Base-by-base conservation (phyloP, 2,329 filamentous ascomycete genomes). In the Pezicula radicicola region DNA sequence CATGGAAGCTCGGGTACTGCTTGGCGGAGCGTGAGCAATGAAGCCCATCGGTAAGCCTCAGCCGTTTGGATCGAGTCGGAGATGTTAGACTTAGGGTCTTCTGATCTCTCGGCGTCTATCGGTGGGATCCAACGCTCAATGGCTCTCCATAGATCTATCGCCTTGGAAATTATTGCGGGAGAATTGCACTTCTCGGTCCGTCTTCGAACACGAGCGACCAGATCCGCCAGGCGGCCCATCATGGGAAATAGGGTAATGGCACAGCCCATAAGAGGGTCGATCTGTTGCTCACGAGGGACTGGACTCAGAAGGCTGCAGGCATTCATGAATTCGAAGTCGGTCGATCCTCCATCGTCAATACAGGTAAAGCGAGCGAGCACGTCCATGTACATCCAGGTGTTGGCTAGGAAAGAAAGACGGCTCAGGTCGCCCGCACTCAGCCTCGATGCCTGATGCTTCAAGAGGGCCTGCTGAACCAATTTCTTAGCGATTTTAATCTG, bases 311-410 rank as follows among this genome's bases (percentile, higher is more conserved):
- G 69, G 12, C 5, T 42, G 19, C 40, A 42, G 53, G 46, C 43
- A 15, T 74, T 55, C 7, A 74, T 70, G 40, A 72, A 70, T 47
- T 78, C 72, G 47, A 80, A 77, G 58, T 80, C 75, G 46, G 75
- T 72, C 4, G 72, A 73, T 13, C 79, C 77, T 19, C 79, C 77
- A 37, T 40, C 16, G 21, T 27, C 10, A 4, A 78, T 66, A 6
- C 81, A 82, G 0, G 83, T 87, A 50, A 88, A 68, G 12, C 83
- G 77, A 25, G 84, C 80, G 54, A 87, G 82, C 19, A 87, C 84
- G 62, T 87, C 83, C 76, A 87, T 83, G 60, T 87, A 88, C 10
- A 87, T 75, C 80, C 82, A 88, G 4, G 87, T 80, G 61, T 86
- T 87, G 68, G 82, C 84, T 19, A 88, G 69, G 57, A 87, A 87